Conservation (phyloP, 2,329 filamentous ascomycete species). For the Dactylella cylindrospora region DNA sequence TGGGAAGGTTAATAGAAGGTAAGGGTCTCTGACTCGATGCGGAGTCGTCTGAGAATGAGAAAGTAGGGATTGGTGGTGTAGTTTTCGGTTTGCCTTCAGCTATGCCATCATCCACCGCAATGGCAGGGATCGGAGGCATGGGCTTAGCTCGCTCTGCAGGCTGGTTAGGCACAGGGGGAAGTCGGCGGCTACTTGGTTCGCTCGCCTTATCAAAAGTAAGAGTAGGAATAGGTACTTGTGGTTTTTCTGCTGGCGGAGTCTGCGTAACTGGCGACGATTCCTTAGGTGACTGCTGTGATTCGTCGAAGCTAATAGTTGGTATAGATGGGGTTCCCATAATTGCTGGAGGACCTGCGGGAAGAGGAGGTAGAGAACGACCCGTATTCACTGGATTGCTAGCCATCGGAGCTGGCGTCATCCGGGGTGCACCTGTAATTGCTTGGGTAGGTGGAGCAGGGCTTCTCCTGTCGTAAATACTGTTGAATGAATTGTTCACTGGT, state of each 20-base stretch:
- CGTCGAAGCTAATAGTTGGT: neutral
- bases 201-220: conserved; percentile 25
- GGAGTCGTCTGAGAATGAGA: conserved; percentile 46
- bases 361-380: conserved; percentile 23
- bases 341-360: conserved; percentile 10
- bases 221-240: conserved; percentile 23
- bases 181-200: conserved; percentile 4
- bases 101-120: conserved; percentile 5
- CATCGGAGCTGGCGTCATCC: too few species aligned
- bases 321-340: conserved; percentile 16
- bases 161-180: conserved; percentile 20
- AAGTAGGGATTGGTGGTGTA: conserved; percentile 45
- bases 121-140: conserved; percentile 13
- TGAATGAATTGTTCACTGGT: conserved; percentile 11
- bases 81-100: conserved; percentile 24
- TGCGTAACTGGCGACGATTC: conserved; percentile 10
- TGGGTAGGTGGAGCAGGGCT: conserved; percentile 7
- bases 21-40: conserved; percentile 21
- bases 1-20: conserved; percentile 45
- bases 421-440: too few species aligned
- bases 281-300: conserved; percentile 9
- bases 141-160: conserved; percentile 5
- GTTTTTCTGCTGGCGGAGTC: conserved; percentile 10
- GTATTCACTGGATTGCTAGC: too few species aligned
- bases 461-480: too few species aligned